Conservation (phyloP, 352 stramenopile species). For the Globisporangium polare region DNA sequence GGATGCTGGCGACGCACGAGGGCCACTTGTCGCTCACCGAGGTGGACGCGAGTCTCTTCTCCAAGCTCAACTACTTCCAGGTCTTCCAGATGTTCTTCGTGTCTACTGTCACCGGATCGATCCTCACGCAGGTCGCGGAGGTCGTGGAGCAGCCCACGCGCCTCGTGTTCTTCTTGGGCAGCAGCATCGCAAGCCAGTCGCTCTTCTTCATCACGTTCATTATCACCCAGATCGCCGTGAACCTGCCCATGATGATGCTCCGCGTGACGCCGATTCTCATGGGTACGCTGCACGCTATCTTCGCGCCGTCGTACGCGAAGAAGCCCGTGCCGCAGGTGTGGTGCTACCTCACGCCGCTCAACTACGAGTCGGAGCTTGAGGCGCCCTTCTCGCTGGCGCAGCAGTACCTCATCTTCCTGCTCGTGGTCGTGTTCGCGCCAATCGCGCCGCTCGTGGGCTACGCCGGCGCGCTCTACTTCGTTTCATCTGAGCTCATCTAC, state of each 20-base stretch:
- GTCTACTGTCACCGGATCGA: conserved; percentile 57
- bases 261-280: conserved; percentile 46
- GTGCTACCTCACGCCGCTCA: conserved; percentile 53
- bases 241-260: conserved; percentile 57
- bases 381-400: conserved; percentile 55
- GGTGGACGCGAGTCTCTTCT: conserved; percentile 65
- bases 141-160: conserved; percentile 57
- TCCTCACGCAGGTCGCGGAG: conserved; percentile 50
- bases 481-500: conserved; percentile 64
- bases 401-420: conserved; percentile 69
- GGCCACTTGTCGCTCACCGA: conserved; percentile 64
- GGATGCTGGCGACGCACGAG: conserved; percentile 54
- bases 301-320: conserved; percentile 55
- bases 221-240: conserved; percentile 65
- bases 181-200: conserved; percentile 69
- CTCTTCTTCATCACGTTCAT: conserved; percentile 81
- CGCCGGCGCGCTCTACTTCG: conserved; percentile 61
- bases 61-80: conserved; percentile 76
- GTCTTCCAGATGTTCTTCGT: conserved; percentile 85
- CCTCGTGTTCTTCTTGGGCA: conserved; percentile 67
- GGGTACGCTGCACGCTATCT: conserved; percentile 34
- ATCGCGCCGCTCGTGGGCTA: conserved; percentile 72
- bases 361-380: conserved; percentile 50
- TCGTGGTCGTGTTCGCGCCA: conserved; percentile 66
- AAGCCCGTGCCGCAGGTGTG: conserved; percentile 39